Evolutionary conservation across 345 rosid species (phyloP).

Genomic region (Melaleuca alternifolia): DNA sequence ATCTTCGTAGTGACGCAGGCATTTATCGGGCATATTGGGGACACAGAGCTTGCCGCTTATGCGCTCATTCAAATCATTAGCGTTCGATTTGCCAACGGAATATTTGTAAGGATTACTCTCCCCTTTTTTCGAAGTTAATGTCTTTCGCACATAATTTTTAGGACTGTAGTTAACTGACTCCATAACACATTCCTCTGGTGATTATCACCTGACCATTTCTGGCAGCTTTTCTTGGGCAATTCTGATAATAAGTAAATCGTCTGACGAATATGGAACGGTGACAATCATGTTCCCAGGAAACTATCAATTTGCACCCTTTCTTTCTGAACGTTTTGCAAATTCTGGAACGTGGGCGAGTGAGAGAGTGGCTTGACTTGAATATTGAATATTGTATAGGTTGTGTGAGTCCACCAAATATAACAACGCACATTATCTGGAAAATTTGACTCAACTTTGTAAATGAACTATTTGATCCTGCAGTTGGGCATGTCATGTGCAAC

Average conservation of each 20-base stretch:
- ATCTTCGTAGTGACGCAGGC: constrained; percentile 40
- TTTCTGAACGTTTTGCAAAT: not conserved
- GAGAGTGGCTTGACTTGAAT: not conserved
- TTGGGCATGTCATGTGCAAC: constrained; percentile 54
- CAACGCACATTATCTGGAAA: not conserved
- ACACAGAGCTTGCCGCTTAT: constrained; percentile 30
- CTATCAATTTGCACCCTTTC: not conserved
- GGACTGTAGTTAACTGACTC: not conserved
- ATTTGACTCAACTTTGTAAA: not conserved
- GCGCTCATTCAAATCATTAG: constrained; percentile 35
- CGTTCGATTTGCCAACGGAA: constrained; percentile 29
- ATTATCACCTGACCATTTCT: not conserved
- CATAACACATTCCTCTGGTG: not conserved
- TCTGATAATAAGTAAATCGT: not conserved
- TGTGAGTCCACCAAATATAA: too few relatives aligned
- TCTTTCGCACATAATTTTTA: not conserved
- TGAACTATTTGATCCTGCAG: not conserved
- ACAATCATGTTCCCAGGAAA: not conserved
- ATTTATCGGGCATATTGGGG: constrained; percentile 35
- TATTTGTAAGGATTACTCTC: not conserved
- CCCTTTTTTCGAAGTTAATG: not conserved
- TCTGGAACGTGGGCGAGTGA: not conserved
- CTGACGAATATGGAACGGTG: not conserved
- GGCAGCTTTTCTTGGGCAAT: not conserved
- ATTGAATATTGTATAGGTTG: not conserved